Evolutionary conservation across 257 asterid genomes (phyloP).

Genomic region (Solanum sparsipilum): DNA sequence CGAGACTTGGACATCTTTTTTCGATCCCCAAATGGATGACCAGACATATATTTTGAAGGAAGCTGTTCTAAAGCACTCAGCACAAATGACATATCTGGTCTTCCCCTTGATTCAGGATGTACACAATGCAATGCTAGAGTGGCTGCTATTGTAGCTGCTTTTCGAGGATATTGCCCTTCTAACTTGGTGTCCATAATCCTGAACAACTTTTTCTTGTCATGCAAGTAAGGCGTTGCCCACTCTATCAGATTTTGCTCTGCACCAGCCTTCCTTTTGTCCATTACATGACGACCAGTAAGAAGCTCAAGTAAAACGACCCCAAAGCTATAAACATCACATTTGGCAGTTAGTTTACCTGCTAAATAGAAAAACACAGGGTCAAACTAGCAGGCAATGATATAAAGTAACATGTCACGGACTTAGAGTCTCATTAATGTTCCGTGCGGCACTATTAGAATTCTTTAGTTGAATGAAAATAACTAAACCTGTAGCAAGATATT

Average conservation of each 20-base stretch:
- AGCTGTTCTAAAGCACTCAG: conserved; percentile 14
- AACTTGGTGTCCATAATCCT: conserved; percentile 26
- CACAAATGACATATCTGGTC: conserved; percentile 26
- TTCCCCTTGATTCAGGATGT: conserved; percentile 13
- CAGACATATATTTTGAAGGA: neutral
- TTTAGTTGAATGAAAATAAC: neutral
- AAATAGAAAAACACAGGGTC: neutral
- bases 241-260: conserved; percentile 10
- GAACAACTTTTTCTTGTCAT: conserved; percentile 12
- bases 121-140: conserved; percentile 23
- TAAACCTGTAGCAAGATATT: conserved; percentile 23
- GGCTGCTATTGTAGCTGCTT: conserved; percentile 19
- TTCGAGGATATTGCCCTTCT: conserved; percentile 30
- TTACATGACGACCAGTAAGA: conserved; percentile 22
- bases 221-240: conserved; percentile 26
- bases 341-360: conserved; percentile 22
- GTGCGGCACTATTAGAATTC: neutral
- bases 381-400: neutral
- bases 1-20: neutral
- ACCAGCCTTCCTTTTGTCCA: conserved; percentile 10
- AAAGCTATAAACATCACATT: conserved; percentile 30
- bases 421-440: no score
- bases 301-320: conserved; percentile 35
- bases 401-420: neutral
- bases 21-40: neutral